Evolutionary conservation across 2,329 filamentous ascomycete genomes (phyloP), one percentile per base, ranked within the genome.

Genomic region (Byssochlamys sp.): DNA sequence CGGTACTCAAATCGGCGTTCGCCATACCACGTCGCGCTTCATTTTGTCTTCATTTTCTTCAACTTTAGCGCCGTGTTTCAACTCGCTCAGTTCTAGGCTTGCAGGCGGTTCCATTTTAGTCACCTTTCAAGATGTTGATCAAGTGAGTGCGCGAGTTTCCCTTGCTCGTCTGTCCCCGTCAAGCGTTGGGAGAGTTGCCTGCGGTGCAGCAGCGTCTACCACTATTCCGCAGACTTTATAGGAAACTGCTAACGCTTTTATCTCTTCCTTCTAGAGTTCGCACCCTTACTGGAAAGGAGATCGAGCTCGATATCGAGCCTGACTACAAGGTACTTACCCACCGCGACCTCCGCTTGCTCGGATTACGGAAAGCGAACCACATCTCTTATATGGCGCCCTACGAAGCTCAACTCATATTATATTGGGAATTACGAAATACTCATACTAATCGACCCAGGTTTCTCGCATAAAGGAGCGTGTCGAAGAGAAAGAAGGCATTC

Each of bases 401-500:
- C 48, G 24, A 28, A 28, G 3, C 25, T 19, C 4, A 39, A 19
- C 55, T 53, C 19, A n/a, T 45, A 45, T 45, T n/a, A 2, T 5
- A 45, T 45, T 9, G 7, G 19, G n/a, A 45, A 19, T 6, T 2
- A 24, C 4, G 39, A 14, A 6, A n/a, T 39, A 39, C 12, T 39
- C 4, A 39, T 24, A 19, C n/a, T 45, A n/a, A 24, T 14, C 19
- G 7, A 7, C 5, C 25, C 64, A 95, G 91, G 89, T 97, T 66
- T 87, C 88, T 48, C 86, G 91, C 74, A 97, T 99, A 81, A 99
- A 99, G 82, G 94, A 97, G 78, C 91, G 92, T 69, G 94, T 99
- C 57, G 94, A 99, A 76, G 94, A 99, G 80, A 97, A 97, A 78
- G 94, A 97, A 73, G 94, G 94, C 58, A 99, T 99, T 67, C 92